phyloP scores from a whole-genome alignment of 345 rosid species.

The Geranium rotundifolium region DNA sequence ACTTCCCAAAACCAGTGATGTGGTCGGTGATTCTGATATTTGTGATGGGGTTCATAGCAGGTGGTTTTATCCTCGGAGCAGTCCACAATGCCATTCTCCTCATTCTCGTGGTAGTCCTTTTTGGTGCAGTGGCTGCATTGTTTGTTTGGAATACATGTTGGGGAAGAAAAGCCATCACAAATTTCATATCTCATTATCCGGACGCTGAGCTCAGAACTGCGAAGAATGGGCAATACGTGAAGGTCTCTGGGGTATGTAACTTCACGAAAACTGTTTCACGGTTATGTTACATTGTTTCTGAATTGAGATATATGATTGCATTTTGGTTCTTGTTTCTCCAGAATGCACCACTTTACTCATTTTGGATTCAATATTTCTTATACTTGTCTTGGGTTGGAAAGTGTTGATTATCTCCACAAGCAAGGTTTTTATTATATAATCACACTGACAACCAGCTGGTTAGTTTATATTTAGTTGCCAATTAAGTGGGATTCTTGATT shows the following conservation, averaged over 20 bases:
- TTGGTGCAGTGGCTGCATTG: conserved; percentile 47
- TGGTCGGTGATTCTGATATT: conserved; percentile 65
- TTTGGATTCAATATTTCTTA: not conserved
- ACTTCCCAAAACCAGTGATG: conserved; percentile 63
- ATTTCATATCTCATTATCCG: conserved; percentile 62
- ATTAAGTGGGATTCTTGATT: no score
- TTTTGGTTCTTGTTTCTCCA: no score
- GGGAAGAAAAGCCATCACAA: conserved; percentile 68
- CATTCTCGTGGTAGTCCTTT: conserved; percentile 58
- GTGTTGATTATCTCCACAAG: no score
- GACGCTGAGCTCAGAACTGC: conserved; percentile 96
- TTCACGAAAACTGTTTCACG: not conserved
- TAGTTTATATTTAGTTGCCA: no score
- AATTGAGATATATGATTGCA: not conserved
- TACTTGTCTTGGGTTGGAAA: no score
- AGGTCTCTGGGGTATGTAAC: conserved; percentile 88
- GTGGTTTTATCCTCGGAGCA: conserved; percentile 78
- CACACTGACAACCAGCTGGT: no score
- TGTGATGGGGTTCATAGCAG: conserved; percentile 78
- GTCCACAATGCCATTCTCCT: conserved; percentile 82
- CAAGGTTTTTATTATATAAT: no score
- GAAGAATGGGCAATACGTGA: conserved; percentile 88
- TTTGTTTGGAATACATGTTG: conserved; percentile 78
- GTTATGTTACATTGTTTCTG: not conserved
- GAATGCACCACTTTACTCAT: no score